Evolutionary conservation across 495 filamentous ascomycete genomes (phyloP).

Genomic region (Hyaloscypha finlandica): DNA sequence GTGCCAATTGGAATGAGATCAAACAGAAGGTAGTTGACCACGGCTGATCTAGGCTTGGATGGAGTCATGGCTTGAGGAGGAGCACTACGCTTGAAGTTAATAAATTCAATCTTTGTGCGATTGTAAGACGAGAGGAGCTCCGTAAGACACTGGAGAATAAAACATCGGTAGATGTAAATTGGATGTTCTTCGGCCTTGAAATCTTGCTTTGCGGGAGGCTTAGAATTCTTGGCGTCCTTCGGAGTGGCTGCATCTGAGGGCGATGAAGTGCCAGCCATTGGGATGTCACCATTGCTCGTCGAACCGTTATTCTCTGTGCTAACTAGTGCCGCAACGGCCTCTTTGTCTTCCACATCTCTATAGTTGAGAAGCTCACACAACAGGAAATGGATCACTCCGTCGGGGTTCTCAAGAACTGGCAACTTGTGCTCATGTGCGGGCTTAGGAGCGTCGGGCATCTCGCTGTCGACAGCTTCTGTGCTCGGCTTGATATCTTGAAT

Average conservation of each 20-base stretch:
- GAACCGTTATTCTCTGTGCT: slow-evolving; percentile 27
- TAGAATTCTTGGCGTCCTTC: slow-evolving; percentile 56
- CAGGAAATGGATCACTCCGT: slow-evolving; percentile 94
- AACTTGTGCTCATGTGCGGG: slow-evolving; percentile 66
- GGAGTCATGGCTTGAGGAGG: slow-evolving; percentile 79
- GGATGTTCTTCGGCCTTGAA: slow-evolving; percentile 95
- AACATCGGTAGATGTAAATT: slow-evolving; percentile 95
- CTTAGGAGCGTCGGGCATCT: slow-evolving; percentile 62
- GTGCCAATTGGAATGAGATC: slow-evolving; percentile 79
- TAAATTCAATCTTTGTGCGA: slow-evolving; percentile 94
- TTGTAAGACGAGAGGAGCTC: slow-evolving; percentile 94
- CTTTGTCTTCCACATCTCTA: slow-evolving; percentile 85
- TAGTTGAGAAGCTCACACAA: slow-evolving; percentile 93
- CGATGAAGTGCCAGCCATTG: slow-evolving; percentile 26
- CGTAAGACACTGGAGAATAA: slow-evolving; percentile 88
- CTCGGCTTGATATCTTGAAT: slow-evolving; percentile 55
- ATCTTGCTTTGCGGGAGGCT: slow-evolving; percentile 63
- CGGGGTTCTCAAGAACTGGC: slow-evolving; percentile 87
- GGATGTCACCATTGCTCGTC: slow-evolving; percentile 31
- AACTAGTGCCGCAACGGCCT: slow-evolving; percentile 40
- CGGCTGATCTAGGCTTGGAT: slow-evolving; percentile 88
- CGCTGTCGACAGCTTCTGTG: slow-evolving; percentile 53
- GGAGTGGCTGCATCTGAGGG: slow-evolving; percentile 34
- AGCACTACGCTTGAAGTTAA: slow-evolving; percentile 92
- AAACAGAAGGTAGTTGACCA: slow-evolving; percentile 91